These are phyloP conservation scores for Isatis tinctoria DNA, from an alignment of 345 rosid species.

Conservation along the genomic window DNA sequence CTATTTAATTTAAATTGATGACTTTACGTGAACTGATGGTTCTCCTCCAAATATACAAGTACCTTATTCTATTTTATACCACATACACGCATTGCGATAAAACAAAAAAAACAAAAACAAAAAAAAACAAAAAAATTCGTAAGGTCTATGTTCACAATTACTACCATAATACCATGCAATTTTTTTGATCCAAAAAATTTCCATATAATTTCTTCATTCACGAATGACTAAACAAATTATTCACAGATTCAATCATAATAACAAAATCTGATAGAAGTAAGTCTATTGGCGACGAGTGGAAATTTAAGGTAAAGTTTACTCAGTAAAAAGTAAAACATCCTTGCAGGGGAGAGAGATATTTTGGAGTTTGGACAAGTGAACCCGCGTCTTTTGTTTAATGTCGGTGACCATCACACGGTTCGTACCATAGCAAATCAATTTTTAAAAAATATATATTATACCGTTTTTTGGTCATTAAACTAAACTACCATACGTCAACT, in stretches of 20 bases:
- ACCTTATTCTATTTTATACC: neutral
- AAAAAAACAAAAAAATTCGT: neutral
- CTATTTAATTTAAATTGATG: neutral
- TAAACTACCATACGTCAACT: neutral
- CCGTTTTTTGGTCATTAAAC: neutral
- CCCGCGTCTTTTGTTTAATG: neutral
- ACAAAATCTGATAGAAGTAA: neutral
- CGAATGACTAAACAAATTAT: neutral
- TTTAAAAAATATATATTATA: neutral
- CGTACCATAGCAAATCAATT: neutral
- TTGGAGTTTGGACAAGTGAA: neutral
- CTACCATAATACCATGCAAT: too few species aligned
- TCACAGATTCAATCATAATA: neutral
- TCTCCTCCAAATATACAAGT: neutral
- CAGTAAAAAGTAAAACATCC: neutral
- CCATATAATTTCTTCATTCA: neutral
- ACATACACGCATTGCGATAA: neutral
- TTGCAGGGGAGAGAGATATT: neutral
- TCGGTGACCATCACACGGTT: neutral
- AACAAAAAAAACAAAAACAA: neutral
- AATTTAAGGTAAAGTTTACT: neutral
- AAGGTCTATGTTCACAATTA: too few species aligned
- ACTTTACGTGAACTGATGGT: constrained; percentile 5
- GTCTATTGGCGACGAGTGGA: neutral
- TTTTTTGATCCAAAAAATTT: too few species aligned